These are phyloP conservation scores for Chenopodium album DNA, from an alignment of 148 eudicot genomes.

Conservation along the genomic window DNA sequence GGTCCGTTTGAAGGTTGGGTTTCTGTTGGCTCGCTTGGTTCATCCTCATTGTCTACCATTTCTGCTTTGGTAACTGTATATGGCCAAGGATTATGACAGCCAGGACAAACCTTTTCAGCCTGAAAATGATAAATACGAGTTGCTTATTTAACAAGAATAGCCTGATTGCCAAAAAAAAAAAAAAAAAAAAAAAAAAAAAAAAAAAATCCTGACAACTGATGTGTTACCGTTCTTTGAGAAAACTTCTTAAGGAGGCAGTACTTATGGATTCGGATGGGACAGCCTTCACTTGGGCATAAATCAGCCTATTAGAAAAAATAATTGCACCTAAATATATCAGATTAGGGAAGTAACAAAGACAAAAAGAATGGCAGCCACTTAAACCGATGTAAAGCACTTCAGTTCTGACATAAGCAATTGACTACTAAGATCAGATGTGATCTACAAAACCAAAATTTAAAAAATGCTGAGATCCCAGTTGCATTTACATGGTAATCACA, in stretches of 20 bases:
- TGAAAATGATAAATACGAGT: conserved; percentile 25
- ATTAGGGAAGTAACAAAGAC: background rate
- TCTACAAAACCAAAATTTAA: background rate
- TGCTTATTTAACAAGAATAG: background rate
- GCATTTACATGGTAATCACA: too few relatives aligned
- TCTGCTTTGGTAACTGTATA: conserved; percentile 53
- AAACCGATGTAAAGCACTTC: background rate
- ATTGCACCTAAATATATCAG: conserved; percentile 10
- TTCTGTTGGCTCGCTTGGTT: conserved; percentile 24
- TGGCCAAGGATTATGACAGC: conserved; percentile 72
- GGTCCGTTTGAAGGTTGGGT: conserved; percentile 29
- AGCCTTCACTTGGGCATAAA: conserved; percentile 63
- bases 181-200: background rate
- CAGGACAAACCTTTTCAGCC: conserved; percentile 75
- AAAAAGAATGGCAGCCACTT: background rate
- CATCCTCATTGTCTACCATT: conserved; percentile 43
- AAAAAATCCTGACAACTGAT: background rate
- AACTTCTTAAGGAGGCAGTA: conserved; percentile 78
- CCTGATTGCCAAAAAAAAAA: background rate
- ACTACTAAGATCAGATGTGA: background rate
- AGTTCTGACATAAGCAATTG: background rate
- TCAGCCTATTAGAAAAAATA: conserved; percentile 55
- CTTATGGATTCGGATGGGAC: conserved; percentile 65
- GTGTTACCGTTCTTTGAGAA: conserved; percentile 58
- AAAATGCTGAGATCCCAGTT: too few relatives aligned